A percentile compares a stretch with the other conserved stretches of the same genome.
phyloP scores from a whole-genome alignment of 208 protist species.

The Acanthamoeba pearcei region DNA sequence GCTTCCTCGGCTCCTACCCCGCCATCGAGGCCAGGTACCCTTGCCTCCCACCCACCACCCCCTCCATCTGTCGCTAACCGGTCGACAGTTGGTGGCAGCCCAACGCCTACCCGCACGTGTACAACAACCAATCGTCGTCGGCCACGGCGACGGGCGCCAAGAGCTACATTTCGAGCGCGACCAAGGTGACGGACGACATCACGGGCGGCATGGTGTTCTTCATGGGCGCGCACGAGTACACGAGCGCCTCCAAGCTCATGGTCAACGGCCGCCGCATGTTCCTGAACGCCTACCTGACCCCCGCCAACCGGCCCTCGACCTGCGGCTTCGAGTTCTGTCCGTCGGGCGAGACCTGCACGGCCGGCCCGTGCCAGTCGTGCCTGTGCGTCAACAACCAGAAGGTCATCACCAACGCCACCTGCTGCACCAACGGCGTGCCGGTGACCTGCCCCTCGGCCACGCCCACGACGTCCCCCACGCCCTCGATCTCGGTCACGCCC shows the following conservation, averaged over 20 bases:
- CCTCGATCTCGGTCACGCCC: background rate
- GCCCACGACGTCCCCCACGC: background rate
- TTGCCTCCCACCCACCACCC: no score
- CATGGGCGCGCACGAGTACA: slow-evolving; percentile 18
- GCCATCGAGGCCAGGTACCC: background rate
- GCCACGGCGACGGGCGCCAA: background rate
- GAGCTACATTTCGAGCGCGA: slow-evolving; percentile 16
- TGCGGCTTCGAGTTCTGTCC: slow-evolving; percentile 59
- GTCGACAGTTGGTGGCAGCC: background rate
- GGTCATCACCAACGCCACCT: slow-evolving; percentile 18
- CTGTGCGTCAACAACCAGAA: background rate
- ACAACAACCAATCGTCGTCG: background rate
- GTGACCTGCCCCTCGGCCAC: background rate
- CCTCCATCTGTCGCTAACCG: no score
- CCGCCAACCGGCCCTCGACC: background rate
- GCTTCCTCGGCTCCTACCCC: background rate
- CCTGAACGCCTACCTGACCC: slow-evolving; percentile 61
- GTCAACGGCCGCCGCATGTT: slow-evolving; percentile 17
- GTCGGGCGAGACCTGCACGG: slow-evolving; percentile 31
- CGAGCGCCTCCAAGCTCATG: background rate
- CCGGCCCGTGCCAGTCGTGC: slow-evolving; percentile 8
- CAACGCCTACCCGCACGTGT: slow-evolving; percentile 4
- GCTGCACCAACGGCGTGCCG: background rate
- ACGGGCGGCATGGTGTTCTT: slow-evolving; percentile 6
- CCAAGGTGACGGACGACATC: background rate